Evolutionary conservation across 306 rosid species (phyloP).

Genomic region (Potentilla sterilis): DNA sequence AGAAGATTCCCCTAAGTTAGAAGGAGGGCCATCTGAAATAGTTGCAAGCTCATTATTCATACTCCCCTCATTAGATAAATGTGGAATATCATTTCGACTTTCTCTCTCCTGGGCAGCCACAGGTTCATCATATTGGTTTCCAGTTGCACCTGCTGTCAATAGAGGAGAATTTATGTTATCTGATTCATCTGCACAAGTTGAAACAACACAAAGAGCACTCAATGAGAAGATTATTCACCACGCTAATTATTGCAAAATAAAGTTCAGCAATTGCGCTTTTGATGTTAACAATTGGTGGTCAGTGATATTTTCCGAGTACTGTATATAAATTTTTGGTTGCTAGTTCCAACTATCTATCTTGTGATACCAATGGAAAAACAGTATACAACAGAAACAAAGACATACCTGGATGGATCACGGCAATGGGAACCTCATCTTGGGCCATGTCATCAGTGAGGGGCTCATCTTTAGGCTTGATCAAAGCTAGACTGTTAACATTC

Average conservation of each 20-base stretch:
- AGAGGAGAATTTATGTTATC: constrained; percentile 28
- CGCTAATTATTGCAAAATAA: neutral
- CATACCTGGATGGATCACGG: constrained; percentile 63
- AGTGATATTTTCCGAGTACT: neutral
- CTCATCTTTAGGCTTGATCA: constrained; percentile 80
- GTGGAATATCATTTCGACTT: constrained; percentile 27
- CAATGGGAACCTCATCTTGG: constrained; percentile 49
- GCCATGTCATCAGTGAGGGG: constrained; percentile 52
- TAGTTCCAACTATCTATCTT: neutral
- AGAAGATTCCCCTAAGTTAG: constrained; percentile 30
- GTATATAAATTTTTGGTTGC: neutral
- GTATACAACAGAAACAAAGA: constrained; percentile 3
- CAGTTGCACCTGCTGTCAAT: constrained; percentile 31
- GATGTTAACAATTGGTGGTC: neutral
- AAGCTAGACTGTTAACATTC: constrained; percentile 29
- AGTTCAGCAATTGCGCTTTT: neutral
- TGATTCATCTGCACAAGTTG: constrained; percentile 41
- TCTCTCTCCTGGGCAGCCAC: constrained; percentile 34
- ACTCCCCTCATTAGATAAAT: constrained; percentile 38
- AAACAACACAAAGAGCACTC: constrained; percentile 12
- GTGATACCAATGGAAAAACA: neutral
- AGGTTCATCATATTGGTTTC: constrained; percentile 35
- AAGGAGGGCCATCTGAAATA: constrained; percentile 29
- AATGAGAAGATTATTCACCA: neutral
- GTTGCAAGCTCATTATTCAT: constrained; percentile 30